Conservation (phyloP, 306 rosid genomes). For the Dryas octopetala region DNA sequence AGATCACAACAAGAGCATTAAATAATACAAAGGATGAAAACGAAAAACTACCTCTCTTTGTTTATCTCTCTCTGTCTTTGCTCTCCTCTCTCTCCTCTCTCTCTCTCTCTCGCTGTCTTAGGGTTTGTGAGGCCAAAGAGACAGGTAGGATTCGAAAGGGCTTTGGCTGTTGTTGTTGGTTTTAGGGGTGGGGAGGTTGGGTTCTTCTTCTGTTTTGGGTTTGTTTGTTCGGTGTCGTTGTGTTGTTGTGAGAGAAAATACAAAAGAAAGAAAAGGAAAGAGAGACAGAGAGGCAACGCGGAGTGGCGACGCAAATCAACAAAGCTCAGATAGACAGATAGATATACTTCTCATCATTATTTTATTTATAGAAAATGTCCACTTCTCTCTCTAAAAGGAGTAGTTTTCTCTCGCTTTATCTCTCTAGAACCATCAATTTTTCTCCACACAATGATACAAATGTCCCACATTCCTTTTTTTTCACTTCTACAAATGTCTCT, state of each 20-base stretch:
- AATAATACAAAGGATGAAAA: background rate
- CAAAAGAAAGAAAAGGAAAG: background rate
- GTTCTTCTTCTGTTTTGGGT: conserved; percentile 1
- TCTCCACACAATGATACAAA: background rate
- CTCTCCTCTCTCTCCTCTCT: background rate
- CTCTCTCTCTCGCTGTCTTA: background rate
- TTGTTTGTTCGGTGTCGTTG: background rate
- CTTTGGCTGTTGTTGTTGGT: conserved; percentile 4
- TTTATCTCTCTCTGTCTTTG: background rate
- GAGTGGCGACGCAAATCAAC: conserved; percentile 14
- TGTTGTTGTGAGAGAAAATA: conserved; percentile 5
- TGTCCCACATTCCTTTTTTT: background rate
- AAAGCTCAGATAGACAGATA: background rate
- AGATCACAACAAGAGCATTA: conserved; percentile 6
- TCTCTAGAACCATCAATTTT: background rate
- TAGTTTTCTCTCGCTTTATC: background rate
- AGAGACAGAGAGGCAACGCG: conserved; percentile 41
- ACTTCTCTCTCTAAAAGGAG: background rate
- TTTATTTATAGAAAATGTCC: background rate
- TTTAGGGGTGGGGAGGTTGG: conserved; percentile 12
- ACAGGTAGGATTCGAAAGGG: conserved; percentile 16
- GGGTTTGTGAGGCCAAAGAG: conserved; percentile 18
- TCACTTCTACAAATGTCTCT: background rate
- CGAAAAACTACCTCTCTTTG: conserved; percentile 28
- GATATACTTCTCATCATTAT: background rate